Conservation (phyloP, 306 rosid genomes). For the Senna tora region DNA sequence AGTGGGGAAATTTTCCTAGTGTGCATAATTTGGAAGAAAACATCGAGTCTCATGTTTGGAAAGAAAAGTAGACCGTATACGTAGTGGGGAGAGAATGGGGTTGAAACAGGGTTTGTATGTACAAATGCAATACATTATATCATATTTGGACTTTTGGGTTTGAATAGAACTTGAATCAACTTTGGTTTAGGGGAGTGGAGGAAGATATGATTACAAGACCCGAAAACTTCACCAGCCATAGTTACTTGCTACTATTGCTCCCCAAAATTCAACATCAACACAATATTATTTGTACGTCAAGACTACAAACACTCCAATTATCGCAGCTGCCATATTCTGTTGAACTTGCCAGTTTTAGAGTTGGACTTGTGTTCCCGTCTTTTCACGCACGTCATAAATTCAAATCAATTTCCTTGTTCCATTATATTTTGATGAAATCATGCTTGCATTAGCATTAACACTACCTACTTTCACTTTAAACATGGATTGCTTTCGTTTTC, state of each 20-base stretch:
- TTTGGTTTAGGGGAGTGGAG: not conserved
- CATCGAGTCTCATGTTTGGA: not conserved
- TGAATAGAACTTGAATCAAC: not conserved
- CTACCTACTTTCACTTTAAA: not conserved
- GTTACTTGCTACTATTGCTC: not conserved
- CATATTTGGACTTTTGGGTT: not conserved
- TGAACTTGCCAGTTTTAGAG: not conserved
- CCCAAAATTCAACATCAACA: not conserved
- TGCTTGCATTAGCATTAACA: not conserved
- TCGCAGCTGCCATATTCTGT: not conserved
- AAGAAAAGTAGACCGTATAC: not conserved
- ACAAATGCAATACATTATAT: too few species aligned
- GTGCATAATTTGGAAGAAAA: too few species aligned
- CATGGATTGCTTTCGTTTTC: not conserved
- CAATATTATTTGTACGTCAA: not conserved
- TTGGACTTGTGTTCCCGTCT: not conserved
- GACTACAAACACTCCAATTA: not conserved
- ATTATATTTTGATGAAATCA: not conserved
- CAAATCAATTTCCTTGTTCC: not conserved
- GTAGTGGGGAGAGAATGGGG: not conserved
- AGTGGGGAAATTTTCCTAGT: too few species aligned
- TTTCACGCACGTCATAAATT: not conserved
- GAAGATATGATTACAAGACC: constrained; percentile 10
- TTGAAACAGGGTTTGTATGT: too few species aligned
- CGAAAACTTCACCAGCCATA: not conserved